Evolutionary conservation across 495 filamentous ascomycete species (phyloP).

Genomic region (Tirmania nivea): DNA sequence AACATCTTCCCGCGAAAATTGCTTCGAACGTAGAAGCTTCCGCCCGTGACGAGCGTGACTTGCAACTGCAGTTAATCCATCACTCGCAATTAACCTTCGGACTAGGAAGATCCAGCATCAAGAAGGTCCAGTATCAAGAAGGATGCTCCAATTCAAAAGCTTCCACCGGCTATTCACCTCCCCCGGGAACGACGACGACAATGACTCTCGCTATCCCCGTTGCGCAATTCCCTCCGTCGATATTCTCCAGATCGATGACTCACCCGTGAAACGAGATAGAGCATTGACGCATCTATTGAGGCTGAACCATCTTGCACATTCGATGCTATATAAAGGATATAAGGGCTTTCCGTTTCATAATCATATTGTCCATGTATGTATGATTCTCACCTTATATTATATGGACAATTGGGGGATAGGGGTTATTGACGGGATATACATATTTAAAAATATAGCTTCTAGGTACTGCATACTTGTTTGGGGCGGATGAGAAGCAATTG

Average conservation of each 20-base stretch:
- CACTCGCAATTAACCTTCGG: too few species aligned
- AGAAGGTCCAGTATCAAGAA: slow-evolving; percentile 1
- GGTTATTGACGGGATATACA: neutral
- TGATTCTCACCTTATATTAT: neutral
- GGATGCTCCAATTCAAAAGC: slow-evolving; percentile 4
- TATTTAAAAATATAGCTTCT: slow-evolving; percentile 31
- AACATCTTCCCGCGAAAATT: too few species aligned
- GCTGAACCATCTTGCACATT: slow-evolving; percentile 77
- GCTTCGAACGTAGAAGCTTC: neutral
- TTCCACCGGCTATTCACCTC: slow-evolving; percentile 6
- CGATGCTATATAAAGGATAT: slow-evolving; percentile 50
- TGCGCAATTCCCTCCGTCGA: slow-evolving; percentile 50
- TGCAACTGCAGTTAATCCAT: too few species aligned
- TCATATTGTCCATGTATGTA: slow-evolving; percentile 56
- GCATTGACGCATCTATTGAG: slow-evolving; percentile 75
- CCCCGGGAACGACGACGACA: neutral
- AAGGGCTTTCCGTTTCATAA: slow-evolving; percentile 57
- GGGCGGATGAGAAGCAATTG: slow-evolving; percentile 48
- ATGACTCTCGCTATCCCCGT: neutral
- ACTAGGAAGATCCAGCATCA: too few species aligned
- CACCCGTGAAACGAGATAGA: slow-evolving; percentile 52
- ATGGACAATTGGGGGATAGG: neutral
- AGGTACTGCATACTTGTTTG: slow-evolving; percentile 62
- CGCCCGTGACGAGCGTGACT: too few species aligned
- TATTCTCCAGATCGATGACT: slow-evolving; percentile 55